Base-by-base conservation (phyloP, 305 asterid genomes). In the Solanum hybrid region DNA sequence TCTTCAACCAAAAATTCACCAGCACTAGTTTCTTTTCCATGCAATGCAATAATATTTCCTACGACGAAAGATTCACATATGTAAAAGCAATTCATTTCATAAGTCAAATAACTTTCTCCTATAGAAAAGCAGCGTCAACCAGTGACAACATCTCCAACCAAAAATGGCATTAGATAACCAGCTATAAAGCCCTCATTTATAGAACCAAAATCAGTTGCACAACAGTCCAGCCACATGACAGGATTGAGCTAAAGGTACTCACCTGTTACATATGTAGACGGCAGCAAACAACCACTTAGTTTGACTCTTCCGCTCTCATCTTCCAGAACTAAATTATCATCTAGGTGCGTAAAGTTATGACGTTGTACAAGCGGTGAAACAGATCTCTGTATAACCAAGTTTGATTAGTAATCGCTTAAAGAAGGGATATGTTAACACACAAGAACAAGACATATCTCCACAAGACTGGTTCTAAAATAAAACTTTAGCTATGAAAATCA, bases 281-380 rank as follows among this genome's bases (percentile, higher is more conserved):
- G 98, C 85, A 84, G 94, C 88, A 56, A 88, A 90, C 90, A 36
- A 60, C 99, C 98, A 66, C 95, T 89, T 22, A 96, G 96, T 92
- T 95, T 96, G 87, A 97, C 98, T 95, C 99, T 94, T 92, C 99
- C 99, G 88, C 98, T 95, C 91, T 96, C 99, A 78, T 97, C 99
- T 93, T 97, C 99, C 94, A 97, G 89, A 92, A 94, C 88, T 90
- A 97, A 93, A 92, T 92, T 90, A 92, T 96, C 99, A 51, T 96
- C 98, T 3, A 95, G 93, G 91, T 96, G 96, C 66, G 89, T 82
- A 89, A 97, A 96, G 87, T 95, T 95, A 91, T 95, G 97, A 91
- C 95, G 97, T 85, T 91, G 90, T 75, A 95, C 96, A 86, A 97
- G 96, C 60, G 96, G 98, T 73, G 89, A 90, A 76, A 93, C 91